Percentiles rank a stretch among this genome's conserved stretches.
Conservation (phyloP, 495 filamentous ascomycete species). For the Clavariopsis aquatica region DNA sequence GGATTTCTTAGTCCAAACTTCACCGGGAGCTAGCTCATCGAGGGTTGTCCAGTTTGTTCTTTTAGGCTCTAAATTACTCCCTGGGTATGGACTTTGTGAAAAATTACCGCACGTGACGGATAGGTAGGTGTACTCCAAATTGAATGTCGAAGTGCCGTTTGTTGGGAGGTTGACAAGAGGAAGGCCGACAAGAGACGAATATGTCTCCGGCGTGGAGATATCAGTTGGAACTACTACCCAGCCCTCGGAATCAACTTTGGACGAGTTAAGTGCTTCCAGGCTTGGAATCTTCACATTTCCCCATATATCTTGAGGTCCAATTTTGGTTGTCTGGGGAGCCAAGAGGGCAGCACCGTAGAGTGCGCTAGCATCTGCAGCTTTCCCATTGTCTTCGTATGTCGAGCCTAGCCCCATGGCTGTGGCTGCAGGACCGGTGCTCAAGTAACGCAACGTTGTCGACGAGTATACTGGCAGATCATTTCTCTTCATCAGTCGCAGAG, state of each 20-base stretch:
- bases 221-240: slow-evolving; percentile 24
- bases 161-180: slow-evolving; percentile 25
- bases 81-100: slow-evolving; percentile 4
- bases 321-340: slow-evolving; percentile 20
- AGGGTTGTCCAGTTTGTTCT: slow-evolving; percentile 6
- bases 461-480: neutral
- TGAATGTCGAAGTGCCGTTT: slow-evolving; percentile 17
- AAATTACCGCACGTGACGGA: slow-evolving; percentile 17
- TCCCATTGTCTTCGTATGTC: slow-evolving; percentile 9
- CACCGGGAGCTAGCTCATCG: neutral
- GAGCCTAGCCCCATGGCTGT: slow-evolving; percentile 11
- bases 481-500: slow-evolving; percentile 30
- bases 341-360: slow-evolving; percentile 29
- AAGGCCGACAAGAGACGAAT: slow-evolving; percentile 31
- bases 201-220: slow-evolving; percentile 13
- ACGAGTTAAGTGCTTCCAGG: slow-evolving; percentile 18
- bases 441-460: slow-evolving; percentile 27
- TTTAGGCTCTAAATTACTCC: neutral
- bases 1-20: neutral
- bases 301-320: slow-evolving; percentile 33
- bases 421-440: slow-evolving; percentile 31
- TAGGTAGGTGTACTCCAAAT: slow-evolving; percentile 29
- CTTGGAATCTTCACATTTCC: slow-evolving; percentile 38
- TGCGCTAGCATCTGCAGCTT: slow-evolving; percentile 8
- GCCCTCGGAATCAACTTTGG: slow-evolving; percentile 16